A percentile compares a stretch with the other conserved stretches of the same genome.
These are phyloP conservation scores for Globisporangium canariense DNA, from an alignment of 352 stramenopile genomes.

Conservation along the genomic window DNA sequence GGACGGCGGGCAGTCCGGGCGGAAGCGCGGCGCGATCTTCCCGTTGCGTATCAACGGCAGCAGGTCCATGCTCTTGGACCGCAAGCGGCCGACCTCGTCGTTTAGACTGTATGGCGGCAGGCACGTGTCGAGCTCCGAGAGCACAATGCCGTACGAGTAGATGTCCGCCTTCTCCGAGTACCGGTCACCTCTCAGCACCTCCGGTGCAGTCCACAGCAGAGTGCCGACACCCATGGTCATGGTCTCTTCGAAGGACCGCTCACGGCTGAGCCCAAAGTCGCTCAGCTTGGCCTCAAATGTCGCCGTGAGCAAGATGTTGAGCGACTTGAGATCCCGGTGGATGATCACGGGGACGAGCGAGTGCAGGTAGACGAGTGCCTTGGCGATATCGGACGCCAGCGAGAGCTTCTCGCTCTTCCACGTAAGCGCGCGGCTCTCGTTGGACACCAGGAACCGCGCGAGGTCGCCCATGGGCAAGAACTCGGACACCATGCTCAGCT, in stretches of 20 bases:
- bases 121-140: conserved; percentile 62
- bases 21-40: conserved; percentile 35
- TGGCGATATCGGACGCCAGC: conserved; percentile 56
- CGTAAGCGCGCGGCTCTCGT: conserved; percentile 28
- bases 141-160: conserved; percentile 61
- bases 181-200: conserved; percentile 46
- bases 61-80: conserved; percentile 50
- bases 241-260: conserved; percentile 53
- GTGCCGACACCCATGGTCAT: conserved; percentile 66
- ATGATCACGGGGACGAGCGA: conserved; percentile 49
- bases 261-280: conserved; percentile 56
- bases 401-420: conserved; percentile 53
- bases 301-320: conserved; percentile 53
- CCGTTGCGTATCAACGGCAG: conserved; percentile 51
- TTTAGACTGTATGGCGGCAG: conserved; percentile 51
- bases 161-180: conserved; percentile 63
- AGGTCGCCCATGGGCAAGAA: conserved; percentile 61
- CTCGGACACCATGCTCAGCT: conserved; percentile 61
- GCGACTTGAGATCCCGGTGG: conserved; percentile 66
- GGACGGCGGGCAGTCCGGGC: conserved; percentile 29
- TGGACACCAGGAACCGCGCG: conserved; percentile 38
- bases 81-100: conserved; percentile 34
- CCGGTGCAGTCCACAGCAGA: conserved; percentile 57
- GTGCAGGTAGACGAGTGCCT: conserved; percentile 65
- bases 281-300: conserved; percentile 51